Evolutionary conservation across 1,284 basidiomycete species (phyloP).

Genomic region (Rhodotorula glutinis): DNA sequence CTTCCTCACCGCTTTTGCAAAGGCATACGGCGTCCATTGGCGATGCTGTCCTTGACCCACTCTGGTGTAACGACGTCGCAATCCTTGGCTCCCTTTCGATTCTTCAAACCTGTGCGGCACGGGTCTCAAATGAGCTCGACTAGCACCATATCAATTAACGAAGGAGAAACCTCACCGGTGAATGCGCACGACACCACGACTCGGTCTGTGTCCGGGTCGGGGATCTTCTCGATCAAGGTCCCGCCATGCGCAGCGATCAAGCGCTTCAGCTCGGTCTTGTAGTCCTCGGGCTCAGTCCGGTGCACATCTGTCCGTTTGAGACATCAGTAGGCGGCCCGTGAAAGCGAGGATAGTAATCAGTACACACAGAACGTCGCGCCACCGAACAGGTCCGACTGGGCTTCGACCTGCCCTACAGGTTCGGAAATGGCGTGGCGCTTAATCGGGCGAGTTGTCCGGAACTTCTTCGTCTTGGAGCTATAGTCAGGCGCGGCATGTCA

Average conservation of each 20-base stretch:
- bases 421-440: constrained; percentile 65
- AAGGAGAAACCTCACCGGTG: constrained; percentile 7
- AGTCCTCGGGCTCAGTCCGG: constrained; percentile 38
- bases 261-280: constrained; percentile 46
- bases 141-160: no score
- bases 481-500: not conserved
- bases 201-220: constrained; percentile 49
- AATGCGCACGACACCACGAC: constrained; percentile 31
- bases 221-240: constrained; percentile 57
- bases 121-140: not conserved
- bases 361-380: constrained; percentile 72
- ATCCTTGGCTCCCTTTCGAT: constrained; percentile 54
- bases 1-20: constrained; percentile 23
- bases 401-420: constrained; percentile 59
- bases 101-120: constrained; percentile 44
- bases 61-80: constrained; percentile 68
- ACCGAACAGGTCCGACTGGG: constrained; percentile 65
- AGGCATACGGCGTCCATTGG: constrained; percentile 45
- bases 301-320: constrained; percentile 16
- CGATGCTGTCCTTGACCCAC: constrained; percentile 78
- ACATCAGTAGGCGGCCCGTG: not conserved
- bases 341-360: not conserved
- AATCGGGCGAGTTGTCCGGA: constrained; percentile 55
- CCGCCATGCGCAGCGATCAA: constrained; percentile 73
- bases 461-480: constrained; percentile 13